Evolutionary conservation across 192 early-diverging fungal species (phyloP), one percentile per base, ranked within the genome.

Genomic region (Linnemannia elongata): DNA sequence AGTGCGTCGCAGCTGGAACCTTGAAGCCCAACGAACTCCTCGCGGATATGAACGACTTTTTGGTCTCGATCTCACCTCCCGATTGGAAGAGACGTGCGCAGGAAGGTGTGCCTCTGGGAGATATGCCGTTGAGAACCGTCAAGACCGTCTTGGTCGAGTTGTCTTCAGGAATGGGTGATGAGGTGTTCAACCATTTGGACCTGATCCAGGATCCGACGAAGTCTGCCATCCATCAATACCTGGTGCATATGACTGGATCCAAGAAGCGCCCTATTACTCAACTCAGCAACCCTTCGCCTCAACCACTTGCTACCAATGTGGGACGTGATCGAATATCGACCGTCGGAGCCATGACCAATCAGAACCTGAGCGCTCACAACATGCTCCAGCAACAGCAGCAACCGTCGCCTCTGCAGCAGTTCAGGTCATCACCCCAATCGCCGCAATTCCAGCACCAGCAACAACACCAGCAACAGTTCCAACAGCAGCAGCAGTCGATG

Each of bases 111-210:
- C 94, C 95, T 27, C 89, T 96, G 73, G 96, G 97, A 69, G 98
- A 99, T 78, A 91, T 99, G 95, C 98, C 98, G 0, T 88, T 97
- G 76, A 95, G 98, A 57, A 99, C 98, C 0, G 95, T 99, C 30
- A 99, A 99, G 91, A 98, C 98, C 0, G 91, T 99, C 27, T 86
- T 96, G 41, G 92, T 96, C 33, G 95, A 97, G 85, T 79, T 98
- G 52, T 93, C 93, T 1, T 93, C 92, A 35, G 88, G 85, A 9
- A 88, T 97, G 73, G 94, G 94, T 13, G 94, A 93, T 36, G 76
- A 74, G 27, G 90, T 95, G 5, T 90, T 93, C 69, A 83, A 95
- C 9, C 91, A 94, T 78, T 57, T 93, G 33, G 87, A 80, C 60
- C 78, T 95, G 22, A 93, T 97, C 54, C 90, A 93, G 15, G 92